These are phyloP conservation scores for Trypanosoma boissoni DNA, from an alignment of 208 protist genomes.

Conservation along the genomic window DNA sequence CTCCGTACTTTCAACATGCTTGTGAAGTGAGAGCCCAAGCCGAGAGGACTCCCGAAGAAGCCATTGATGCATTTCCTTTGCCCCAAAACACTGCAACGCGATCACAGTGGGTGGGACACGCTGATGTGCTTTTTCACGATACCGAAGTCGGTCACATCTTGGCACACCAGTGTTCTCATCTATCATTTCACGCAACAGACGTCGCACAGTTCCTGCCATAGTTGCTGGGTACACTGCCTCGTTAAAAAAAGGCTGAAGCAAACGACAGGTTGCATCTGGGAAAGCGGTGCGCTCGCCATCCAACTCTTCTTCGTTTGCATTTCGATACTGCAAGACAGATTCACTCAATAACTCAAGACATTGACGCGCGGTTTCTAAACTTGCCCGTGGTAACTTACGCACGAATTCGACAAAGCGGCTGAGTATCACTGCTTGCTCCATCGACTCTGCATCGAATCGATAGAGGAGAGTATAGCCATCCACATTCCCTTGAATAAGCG, in stretches of 20 bases:
- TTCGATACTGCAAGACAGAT: neutral
- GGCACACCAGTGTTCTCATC: conserved; percentile 25
- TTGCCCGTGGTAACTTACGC: neutral
- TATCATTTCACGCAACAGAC: conserved; percentile 10
- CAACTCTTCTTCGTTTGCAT: neutral
- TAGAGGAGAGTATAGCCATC: conserved; percentile 17
- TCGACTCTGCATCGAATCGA: conserved; percentile 1
- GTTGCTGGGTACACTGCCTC: conserved; percentile 15
- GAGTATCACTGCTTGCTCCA: conserved; percentile 7
- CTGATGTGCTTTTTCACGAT: conserved; percentile 18
- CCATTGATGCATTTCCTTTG: conserved; percentile 23
- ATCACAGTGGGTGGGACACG: conserved; percentile 18
- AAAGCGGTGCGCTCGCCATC: conserved; percentile 11
- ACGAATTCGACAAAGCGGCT: conserved; percentile 20
- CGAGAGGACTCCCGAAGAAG: conserved; percentile 18
- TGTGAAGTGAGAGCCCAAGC: conserved; percentile 30
- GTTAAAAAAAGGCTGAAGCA: conserved; percentile 26
- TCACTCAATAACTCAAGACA: conserved; percentile 1
- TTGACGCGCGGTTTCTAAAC: conserved; percentile 4
- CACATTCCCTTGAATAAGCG: conserved; percentile 19
- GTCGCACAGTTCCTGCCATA: conserved; percentile 11
- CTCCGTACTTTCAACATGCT: conserved; percentile 19
- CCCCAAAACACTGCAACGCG: conserved; percentile 19
- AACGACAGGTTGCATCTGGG: conserved; percentile 21
- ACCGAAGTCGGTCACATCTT: conserved; percentile 24